Evolutionary conservation across 129 eudicot genomes (phyloP), one percentile per base, ranked within the genome.

Genomic region (Centaurea solstitialis): DNA sequence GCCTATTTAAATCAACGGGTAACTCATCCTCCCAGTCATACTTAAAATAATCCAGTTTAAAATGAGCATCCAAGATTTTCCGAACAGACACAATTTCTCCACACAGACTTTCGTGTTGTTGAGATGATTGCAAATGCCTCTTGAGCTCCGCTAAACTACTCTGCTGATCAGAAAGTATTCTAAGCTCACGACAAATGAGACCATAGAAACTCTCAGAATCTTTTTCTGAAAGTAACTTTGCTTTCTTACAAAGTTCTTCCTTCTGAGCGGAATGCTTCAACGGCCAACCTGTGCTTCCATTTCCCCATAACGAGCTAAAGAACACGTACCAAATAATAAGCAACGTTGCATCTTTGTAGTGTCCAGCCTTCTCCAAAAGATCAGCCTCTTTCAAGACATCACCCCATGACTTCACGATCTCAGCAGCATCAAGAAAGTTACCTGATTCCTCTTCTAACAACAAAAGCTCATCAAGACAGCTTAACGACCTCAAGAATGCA

Each of bases 401-500:
- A 47, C 96, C 96, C 64, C 59, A 79, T 41, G 76, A 53, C 40
- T 81, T 87, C 1, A 93, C 96, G 45, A 93, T 84, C 73, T 87
- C 91, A 2, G 91, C 94, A 78, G 98, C 98, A 70, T 80, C 90
- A 21, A 76, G 59, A 61, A 87, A 91, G 77, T 91, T 80, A 20
- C 93, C 92, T 0, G 88, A 74, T 81, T 90, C 96, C 84, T 87
- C 91, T 80, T 93, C 98, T 75, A 93, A 68, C 79, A 75, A 6
- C 79, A 90, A 26, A 62, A 93, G 93, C 85, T 89, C 94, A 65
- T 89, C 89, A 9, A 93, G 85, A 78, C 92, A 84, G 30, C 81
- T 86, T 37, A 68, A n/a, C 0, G 87, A 83, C 20, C 62, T 91
- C 68, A 93, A 84, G 83, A 91, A 91, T 15, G 24, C 70, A 5